phyloP scores from a whole-genome alignment of 352 stramenopile genomes.

The Peronospora belbahrii region DNA sequence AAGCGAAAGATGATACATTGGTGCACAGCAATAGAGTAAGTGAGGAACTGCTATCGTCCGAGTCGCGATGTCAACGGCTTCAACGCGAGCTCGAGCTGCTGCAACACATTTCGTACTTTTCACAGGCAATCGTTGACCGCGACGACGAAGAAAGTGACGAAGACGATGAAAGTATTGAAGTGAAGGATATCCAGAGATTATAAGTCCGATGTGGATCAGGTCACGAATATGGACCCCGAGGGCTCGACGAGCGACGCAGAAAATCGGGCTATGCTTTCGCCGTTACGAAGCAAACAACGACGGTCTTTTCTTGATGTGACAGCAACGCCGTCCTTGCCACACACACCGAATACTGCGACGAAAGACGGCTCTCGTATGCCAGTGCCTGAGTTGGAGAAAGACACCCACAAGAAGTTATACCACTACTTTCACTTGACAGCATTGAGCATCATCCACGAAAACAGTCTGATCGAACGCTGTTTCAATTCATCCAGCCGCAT shows the following conservation, averaged over 20 bases:
- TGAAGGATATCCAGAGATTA: conserved; percentile 11
- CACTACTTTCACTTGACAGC: conserved; percentile 85
- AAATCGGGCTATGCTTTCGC: conserved; percentile 10
- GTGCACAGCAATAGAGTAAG: conserved; percentile 42
- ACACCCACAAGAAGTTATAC: conserved; percentile 77
- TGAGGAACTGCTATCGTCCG: conserved; percentile 51
- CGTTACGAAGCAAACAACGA: conserved; percentile 17
- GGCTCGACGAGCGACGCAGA: neutral
- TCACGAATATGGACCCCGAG: neutral
- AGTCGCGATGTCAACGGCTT: conserved; percentile 57
- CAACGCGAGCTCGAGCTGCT: conserved; percentile 70
- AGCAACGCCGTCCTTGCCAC: conserved; percentile 28
- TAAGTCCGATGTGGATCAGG: conserved; percentile 3
- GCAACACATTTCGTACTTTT: conserved; percentile 70
- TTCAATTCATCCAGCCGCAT: conserved; percentile 77
- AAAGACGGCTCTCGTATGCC: conserved; percentile 31
- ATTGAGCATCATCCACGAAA: conserved; percentile 83
- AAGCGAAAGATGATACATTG: conserved; percentile 28
- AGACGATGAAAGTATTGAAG: conserved; percentile 39
- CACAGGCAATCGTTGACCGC: conserved; percentile 51
- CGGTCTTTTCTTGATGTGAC: conserved; percentile 17
- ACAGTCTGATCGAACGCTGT: conserved; percentile 68
- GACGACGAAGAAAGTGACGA: conserved; percentile 67
- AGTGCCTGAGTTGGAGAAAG: conserved; percentile 46
- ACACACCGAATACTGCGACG: conserved; percentile 23